Evolutionary conservation across 495 filamentous ascomycete genomes (phyloP), one percentile per base, ranked within the genome.

Genomic region (Penicillium pulvis): DNA sequence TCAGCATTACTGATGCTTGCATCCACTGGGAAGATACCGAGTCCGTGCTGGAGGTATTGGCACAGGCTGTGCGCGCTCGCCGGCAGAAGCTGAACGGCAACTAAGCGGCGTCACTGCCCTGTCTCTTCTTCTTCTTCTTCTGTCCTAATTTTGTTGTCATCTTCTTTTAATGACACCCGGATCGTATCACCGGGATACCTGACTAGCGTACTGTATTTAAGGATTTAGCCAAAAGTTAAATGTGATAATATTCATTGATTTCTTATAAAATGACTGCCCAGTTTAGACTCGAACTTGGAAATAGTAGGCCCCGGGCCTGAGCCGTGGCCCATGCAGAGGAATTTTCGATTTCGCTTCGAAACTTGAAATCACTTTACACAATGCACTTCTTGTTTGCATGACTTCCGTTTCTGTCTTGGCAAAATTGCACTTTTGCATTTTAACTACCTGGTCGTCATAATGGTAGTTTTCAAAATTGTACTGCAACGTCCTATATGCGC

Each of bases 1-100:
- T 98, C 69, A 93, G 89, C 64, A 98, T 99, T 71, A 99, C 95
- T 4, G 95, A 99, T 77, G 94, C 95, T 41, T 99, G 95, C 72
- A 97, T 99, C 66, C 79, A 85, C 69, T 96, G 91, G 91, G 89
- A 95, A 62, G 91, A 94, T 63, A 99, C 94, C n/a, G 87, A 93
- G 62, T 73, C 72, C 4, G 87, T 92, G 14, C 82, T 99, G 12
- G 90, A 90, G 63, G 75, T 79, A 39, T 81, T 99, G 42, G 95
- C 94, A 10, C 81, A 86, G 56, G 90, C 92, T 8, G 91, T 96
- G n/a, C 84, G 86, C 26, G 56, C 73, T n/a, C 71, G 75, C 36
- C 67, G 66, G 59, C 61, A 75, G 59, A 76, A 75, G 53, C 50
- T 73, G 64, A 65, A 59, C 42, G 68, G 59, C 30, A 70, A 68